These are phyloP conservation scores for Podaxis sp. DNA, from an alignment of 768 basidiomycete genomes.

Conservation along the genomic window DNA sequence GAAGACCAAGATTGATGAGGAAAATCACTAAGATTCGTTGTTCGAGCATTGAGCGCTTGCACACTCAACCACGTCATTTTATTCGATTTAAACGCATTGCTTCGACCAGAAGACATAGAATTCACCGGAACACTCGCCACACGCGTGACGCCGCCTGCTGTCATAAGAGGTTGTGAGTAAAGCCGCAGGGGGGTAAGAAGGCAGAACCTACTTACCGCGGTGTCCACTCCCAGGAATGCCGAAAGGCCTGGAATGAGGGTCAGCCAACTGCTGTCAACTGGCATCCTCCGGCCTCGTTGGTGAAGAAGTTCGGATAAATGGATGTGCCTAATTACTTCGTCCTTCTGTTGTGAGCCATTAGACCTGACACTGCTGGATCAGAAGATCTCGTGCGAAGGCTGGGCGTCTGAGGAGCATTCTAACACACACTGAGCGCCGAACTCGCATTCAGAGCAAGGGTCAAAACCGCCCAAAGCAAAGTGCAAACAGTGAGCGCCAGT, in stretches of 20 bases:
- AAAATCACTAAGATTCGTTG: too few relatives aligned
- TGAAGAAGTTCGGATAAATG: slow-evolving; percentile 6
- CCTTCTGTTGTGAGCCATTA: neutral
- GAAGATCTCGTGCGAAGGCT: neutral
- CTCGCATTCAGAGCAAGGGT: too few relatives aligned
- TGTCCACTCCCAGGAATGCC: neutral
- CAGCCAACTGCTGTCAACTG: neutral
- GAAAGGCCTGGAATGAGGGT: neutral
- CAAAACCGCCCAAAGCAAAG: too few relatives aligned
- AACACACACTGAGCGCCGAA: neutral
- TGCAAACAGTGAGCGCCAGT: neutral
- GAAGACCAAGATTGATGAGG: neutral
- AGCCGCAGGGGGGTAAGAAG: neutral
- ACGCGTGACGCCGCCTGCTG: neutral
- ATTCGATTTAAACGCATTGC: too few relatives aligned
- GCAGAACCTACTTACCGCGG: neutral
- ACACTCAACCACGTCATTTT: too few relatives aligned
- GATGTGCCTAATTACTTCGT: slow-evolving; percentile 7
- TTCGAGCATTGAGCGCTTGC: too few relatives aligned
- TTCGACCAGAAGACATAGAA: too few relatives aligned
- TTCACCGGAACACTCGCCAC: too few relatives aligned
- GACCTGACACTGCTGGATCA: neutral
- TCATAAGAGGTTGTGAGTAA: neutral
- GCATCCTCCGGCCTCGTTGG: neutral
- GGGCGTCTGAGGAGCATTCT: neutral